Evolutionary conservation across 345 rosid genomes (phyloP).

Genomic region (Melaleuca quinquenervia): DNA sequence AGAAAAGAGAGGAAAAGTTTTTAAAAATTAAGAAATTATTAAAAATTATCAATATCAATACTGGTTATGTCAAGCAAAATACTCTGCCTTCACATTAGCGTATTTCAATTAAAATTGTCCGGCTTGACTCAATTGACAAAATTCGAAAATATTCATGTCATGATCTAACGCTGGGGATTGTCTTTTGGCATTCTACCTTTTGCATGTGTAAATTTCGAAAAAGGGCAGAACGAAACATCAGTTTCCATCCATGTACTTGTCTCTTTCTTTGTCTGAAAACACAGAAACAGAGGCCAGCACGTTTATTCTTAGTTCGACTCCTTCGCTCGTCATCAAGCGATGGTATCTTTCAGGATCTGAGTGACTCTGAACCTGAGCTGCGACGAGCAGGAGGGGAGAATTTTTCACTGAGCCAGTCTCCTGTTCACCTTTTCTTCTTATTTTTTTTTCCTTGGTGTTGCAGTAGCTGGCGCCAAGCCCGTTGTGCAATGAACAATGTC

Average conservation of each 20-base stretch:
- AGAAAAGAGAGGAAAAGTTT: no score
- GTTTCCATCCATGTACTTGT: neutral
- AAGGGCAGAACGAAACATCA: neutral
- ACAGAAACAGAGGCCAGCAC: neutral
- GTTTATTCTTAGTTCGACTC: neutral
- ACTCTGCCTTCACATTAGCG: no score
- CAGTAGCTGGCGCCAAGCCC: neutral
- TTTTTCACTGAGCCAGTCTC: neutral
- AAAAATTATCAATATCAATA: no score
- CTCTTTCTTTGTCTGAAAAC: neutral
- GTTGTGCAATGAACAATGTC: neutral
- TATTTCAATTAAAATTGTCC: no score
- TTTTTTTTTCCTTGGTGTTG: neutral
- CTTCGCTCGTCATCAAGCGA: neutral
- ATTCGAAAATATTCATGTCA: neutral
- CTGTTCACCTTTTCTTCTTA: neutral
- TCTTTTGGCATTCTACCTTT: no score
- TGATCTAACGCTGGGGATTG: neutral
- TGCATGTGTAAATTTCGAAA: no score
- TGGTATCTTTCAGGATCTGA: neutral
- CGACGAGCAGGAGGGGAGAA: neutral
- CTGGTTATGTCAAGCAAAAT: no score
- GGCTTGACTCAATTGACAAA: no score
- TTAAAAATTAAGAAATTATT: no score
- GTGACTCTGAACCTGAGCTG: neutral